Evolutionary conservation across 371 early-diverging fungal species (phyloP), one percentile per base, ranked within the genome.

Genomic region (Quaeritorhiza haematococci): DNA sequence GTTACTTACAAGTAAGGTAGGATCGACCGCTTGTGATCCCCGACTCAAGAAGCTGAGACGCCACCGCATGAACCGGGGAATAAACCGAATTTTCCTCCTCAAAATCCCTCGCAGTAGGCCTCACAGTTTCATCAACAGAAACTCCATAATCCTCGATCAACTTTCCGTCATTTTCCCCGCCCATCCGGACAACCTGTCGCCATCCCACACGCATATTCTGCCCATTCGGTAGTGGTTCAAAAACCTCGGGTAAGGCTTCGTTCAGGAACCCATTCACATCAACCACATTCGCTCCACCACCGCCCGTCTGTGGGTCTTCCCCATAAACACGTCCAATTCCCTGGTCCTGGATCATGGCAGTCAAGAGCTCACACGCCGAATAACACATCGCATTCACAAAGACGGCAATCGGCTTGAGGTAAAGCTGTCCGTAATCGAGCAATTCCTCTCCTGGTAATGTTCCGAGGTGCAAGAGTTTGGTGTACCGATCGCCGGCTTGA

Each of bases 121-220:
- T 51, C 42, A 63, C n/a, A 15, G 59, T 33, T 27, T 30, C 2
- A 44, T 68, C 68, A 50, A 58, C 21, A 5, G 24, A 43, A 27
- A 64, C 33, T 26, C 68, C 68, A 34, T 15, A 4, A 28, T 64
- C 64, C 52, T 64, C 68, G 24, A 63, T 59, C 15, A 62, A 30
- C 46, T 63, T 10, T n/a, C 64, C 67, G 1, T 30, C 24, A 33
- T 67, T 51, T 21, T 33, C 33, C 7, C n/a, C n/a, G 1, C 47
- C 43, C 43, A 6, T 34, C 21, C 67, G 58, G 33, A 67, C 52
- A 44, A 49, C 33, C 48, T 65, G 62, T 10, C 63, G 23, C 34
- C 55, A 49, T 6, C 47, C 57, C 29, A 54, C 48, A 21, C 55
- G 49, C 42, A 63, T 34, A 35, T 56, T 51, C 30, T 53, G 55